phyloP scores from a whole-genome alignment of 2,329 filamentous ascomycete species.

The Fusarium paranaense region DNA sequence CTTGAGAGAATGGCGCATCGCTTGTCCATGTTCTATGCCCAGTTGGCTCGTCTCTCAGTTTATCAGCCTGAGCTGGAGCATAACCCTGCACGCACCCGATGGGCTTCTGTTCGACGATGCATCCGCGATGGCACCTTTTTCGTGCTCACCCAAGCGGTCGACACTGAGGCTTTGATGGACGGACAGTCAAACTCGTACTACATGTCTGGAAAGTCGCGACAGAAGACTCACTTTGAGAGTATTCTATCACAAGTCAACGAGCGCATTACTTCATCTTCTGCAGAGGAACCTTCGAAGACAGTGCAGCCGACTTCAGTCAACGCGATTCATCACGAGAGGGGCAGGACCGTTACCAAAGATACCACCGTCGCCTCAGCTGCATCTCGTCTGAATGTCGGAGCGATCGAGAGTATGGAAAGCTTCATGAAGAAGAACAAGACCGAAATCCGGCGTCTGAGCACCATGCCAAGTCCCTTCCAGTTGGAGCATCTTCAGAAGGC shows the following conservation, averaged over 20 bases:
- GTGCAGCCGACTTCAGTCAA: conserved; percentile 14
- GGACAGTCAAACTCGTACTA: conserved; percentile 18
- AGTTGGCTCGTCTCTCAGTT: conserved; percentile 61
- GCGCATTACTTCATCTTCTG: background rate
- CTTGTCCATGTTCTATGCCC: conserved; percentile 63
- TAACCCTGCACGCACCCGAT: conserved; percentile 64
- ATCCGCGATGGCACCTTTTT: conserved; percentile 65
- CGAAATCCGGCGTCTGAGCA: conserved; percentile 28
- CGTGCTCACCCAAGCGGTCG: conserved; percentile 55
- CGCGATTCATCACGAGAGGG: conserved; percentile 25
- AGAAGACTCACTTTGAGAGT: conserved; percentile 36
- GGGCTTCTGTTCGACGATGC: conserved; percentile 61
- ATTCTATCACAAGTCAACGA: conserved; percentile 34
- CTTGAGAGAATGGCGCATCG: conserved; percentile 65
- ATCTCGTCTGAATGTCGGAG: conserved; percentile 12
- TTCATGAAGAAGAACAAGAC: conserved; percentile 38
- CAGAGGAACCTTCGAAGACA: background rate
- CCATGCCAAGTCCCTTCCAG: conserved; percentile 18
- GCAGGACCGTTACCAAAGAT: background rate
- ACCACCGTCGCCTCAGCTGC: conserved; percentile 2
- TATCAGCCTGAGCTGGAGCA: conserved; percentile 64
- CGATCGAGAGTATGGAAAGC: conserved; percentile 17
- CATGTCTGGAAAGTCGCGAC: conserved; percentile 20
- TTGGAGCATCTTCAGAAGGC: conserved; percentile 1
- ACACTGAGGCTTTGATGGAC: background rate